Base-by-base conservation (phyloP, 495 filamentous ascomycete genomes). In the Darksidea phi region DNA sequence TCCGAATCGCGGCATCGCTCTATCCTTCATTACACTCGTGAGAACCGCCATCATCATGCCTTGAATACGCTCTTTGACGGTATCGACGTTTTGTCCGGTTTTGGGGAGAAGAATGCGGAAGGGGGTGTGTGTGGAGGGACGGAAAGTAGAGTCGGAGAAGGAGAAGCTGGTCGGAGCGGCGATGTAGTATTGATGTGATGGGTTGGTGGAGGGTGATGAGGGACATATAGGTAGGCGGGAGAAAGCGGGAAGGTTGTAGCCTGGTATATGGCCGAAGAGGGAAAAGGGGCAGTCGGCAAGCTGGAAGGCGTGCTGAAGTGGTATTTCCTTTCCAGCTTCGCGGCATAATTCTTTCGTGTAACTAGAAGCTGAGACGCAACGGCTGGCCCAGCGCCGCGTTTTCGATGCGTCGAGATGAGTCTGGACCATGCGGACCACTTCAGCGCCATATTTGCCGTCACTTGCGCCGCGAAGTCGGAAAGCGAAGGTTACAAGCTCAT, bases 381-480 rank as follows among this genome's bases (percentile, higher is more conserved):
- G 6, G 7, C 37, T 2, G 11, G 61, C 54, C 47, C 48, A 58
- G 6, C 15, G 2, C 3, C 13, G 12, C 24, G 53, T 37, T n/a
- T 15, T 37, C 1, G 2, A 6, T 3, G 18, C 15, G 23, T 17
- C 25, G 34, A 59, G 54, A 7, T 59, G 11, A 10, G 18, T 15
- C 7, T 55, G 34, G 1, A 63, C 53, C 3, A 32, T 43, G 1
- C 18, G 13, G 5, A 57, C 54, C 13, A 41, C 48, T 12, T 48
- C 36, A 34, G 32, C 12, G 24, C 47, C 47, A 36, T 28, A 57
- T 12, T 11, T 48, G 8, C 13, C 2, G 10, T 43, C 21, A 24
- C 36, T 28, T 2, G 58, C 63, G 52, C 52, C 51, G 23, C 25
- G 28, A 17, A 67, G 38, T 0, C 48, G 57, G 53, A 53, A 67